Percentiles rank a stretch among this genome's conserved stretches.
Conservation (phyloP, 2,329 filamentous ascomycete species). For the Nigrospora oryzae region DNA sequence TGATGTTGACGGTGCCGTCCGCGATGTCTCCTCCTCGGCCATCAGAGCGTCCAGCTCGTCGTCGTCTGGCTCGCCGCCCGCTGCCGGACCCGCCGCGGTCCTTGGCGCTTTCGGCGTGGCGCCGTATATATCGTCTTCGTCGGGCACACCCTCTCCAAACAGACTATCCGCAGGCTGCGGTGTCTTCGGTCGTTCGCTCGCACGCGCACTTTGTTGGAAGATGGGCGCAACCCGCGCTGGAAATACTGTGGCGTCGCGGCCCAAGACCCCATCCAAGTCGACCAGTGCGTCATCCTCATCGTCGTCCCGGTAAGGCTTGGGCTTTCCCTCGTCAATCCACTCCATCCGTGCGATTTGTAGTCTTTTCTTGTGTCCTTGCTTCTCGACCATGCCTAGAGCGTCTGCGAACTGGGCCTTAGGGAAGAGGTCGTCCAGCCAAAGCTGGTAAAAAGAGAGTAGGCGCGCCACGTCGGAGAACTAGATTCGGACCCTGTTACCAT, state of each 20-base stretch:
- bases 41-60: constrained; percentile 35
- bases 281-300: constrained; percentile 14
- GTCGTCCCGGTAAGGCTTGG: constrained; percentile 26
- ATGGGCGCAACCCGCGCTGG: constrained; percentile 26
- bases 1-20: constrained; percentile 5
- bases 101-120: constrained; percentile 34
- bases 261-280: constrained; percentile 9
- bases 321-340: constrained; percentile 75
- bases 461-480: constrained; percentile 78
- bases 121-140: constrained; percentile 43
- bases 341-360: constrained; percentile 67
- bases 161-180: constrained; percentile 23
- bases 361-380: constrained; percentile 76
- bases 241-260: constrained; percentile 19
- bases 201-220: constrained; percentile 20
- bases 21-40: constrained; percentile 14
- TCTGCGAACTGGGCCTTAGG: constrained; percentile 92
- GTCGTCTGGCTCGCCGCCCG: constrained; percentile 26
- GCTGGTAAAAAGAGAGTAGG: constrained; percentile 82
- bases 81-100: constrained; percentile 6
- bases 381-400: constrained; percentile 83
- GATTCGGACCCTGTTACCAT: neutral
- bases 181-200: constrained; percentile 18
- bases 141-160: constrained; percentile 19
- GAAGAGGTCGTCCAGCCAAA: constrained; percentile 95